phyloP scores from a whole-genome alignment of 306 rosid species.

The Cucurbita maxima region DNA sequence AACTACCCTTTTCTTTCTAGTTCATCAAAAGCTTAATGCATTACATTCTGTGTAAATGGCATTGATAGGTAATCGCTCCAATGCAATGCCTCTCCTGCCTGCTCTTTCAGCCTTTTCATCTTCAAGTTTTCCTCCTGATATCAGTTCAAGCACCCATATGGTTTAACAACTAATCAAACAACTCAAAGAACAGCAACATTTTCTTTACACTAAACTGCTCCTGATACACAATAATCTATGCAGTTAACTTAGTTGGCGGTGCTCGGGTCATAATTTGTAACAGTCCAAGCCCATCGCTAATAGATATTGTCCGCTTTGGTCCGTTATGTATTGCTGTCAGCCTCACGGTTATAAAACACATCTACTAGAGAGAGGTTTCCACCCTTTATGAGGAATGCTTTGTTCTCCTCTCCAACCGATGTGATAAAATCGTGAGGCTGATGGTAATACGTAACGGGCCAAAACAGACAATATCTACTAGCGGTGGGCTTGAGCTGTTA shows the following conservation, averaged over 20 bases:
- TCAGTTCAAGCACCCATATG: slow-evolving; percentile 3
- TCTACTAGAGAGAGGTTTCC: too few relatives aligned
- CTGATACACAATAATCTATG: background rate
- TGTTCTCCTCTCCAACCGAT: too few relatives aligned
- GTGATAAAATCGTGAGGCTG: too few relatives aligned
- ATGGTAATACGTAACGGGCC: too few relatives aligned
- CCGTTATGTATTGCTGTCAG: too few relatives aligned
- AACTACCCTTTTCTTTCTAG: background rate
- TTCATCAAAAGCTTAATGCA: background rate
- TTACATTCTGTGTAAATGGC: slow-evolving; percentile 80
- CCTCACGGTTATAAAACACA: too few relatives aligned
- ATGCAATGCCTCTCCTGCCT: slow-evolving; percentile 48
- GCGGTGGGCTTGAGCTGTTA: too few relatives aligned
- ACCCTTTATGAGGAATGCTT: too few relatives aligned
- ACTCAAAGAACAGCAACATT: background rate
- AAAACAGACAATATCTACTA: too few relatives aligned
- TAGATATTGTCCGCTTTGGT: too few relatives aligned
- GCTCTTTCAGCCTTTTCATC: slow-evolving; percentile 48
- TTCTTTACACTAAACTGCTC: background rate
- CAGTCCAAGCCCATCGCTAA: too few relatives aligned
- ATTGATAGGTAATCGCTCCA: slow-evolving; percentile 81
- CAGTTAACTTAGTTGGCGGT: background rate
- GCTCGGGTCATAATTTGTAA: too few relatives aligned
- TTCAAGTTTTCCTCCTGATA: slow-evolving; percentile 72
- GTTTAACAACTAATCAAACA: background rate